A percentile compares a stretch with the other conserved stretches of the same genome.
Conservation (phyloP, 345 rosid genomes). For the Salix purpurea region DNA sequence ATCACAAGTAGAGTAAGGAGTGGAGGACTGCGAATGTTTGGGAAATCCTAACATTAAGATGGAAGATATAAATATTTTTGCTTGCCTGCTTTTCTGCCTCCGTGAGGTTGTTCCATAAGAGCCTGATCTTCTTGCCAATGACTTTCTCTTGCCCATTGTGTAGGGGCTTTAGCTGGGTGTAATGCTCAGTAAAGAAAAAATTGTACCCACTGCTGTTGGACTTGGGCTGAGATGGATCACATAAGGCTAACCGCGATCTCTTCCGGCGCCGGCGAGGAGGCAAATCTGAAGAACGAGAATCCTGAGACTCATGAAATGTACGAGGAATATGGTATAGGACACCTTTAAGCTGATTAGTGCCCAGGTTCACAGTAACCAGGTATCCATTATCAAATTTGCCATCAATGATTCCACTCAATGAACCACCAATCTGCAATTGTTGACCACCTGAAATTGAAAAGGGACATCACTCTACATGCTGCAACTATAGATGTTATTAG, state of each 20-base stretch:
- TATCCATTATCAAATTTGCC: conserved; percentile 80
- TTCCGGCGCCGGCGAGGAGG: conserved; percentile 43
- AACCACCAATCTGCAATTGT: conserved; percentile 46
- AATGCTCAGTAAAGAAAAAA: conserved; percentile 65
- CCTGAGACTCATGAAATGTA: conserved; percentile 25
- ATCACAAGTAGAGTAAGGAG: background rate
- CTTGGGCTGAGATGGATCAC: conserved; percentile 61
- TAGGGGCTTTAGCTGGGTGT: conserved; percentile 55
- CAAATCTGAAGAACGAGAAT: conserved; percentile 25
- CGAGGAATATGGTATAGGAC: conserved; percentile 53
- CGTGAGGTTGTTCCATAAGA: conserved; percentile 60
- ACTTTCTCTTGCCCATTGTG: conserved; percentile 51
- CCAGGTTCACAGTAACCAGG: conserved; percentile 53
- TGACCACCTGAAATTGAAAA: conserved; percentile 30
- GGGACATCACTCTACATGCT: background rate
- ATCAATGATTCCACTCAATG: conserved; percentile 64
- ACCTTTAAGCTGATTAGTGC: conserved; percentile 55
- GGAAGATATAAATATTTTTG: background rate
- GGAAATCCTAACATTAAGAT: background rate
- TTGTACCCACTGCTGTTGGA: conserved; percentile 76
- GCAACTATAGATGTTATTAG: too few relatives aligned
- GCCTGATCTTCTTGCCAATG: conserved; percentile 64
- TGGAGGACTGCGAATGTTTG: background rate
- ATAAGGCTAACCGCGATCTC: conserved; percentile 42
- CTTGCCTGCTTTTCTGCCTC: conserved; percentile 71